A percentile compares a stretch with the other conserved stretches of the same genome.
phyloP scores from a whole-genome alignment of 306 rosid species.

The Casuarina equisetifolia region DNA sequence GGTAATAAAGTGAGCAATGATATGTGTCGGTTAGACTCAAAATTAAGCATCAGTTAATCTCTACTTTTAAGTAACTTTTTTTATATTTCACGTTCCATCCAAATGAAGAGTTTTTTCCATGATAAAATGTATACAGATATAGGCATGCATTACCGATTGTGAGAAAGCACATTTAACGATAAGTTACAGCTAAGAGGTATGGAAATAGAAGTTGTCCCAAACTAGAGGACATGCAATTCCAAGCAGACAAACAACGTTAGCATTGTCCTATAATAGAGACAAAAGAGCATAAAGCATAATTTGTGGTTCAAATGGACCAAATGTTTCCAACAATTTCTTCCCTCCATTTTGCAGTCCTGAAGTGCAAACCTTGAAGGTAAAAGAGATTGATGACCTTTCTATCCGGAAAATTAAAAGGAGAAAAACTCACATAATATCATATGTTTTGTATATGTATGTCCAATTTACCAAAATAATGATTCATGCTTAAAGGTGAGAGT shows the following conservation, averaged over 20 bases:
- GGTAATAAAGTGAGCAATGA: not conserved
- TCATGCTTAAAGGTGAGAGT: not conserved
- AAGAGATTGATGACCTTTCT: not conserved
- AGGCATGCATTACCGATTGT: too few species aligned
- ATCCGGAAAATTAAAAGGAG: not conserved
- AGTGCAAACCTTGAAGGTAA: not conserved
- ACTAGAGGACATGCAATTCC: too few species aligned
- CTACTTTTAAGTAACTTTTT: not conserved
- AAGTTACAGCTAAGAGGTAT: too few species aligned
- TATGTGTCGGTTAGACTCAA: not conserved
- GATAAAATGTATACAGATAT: not conserved
- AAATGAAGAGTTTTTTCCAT: not conserved
- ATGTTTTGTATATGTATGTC: not conserved
- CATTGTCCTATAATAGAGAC: not conserved
- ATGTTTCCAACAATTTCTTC: not conserved
- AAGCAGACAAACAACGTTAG: too few species aligned
- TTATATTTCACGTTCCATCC: not conserved
- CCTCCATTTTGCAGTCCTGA: not conserved
- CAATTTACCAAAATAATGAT: not conserved
- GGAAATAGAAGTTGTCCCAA: too few species aligned
- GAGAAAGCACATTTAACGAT: too few species aligned
- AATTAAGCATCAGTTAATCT: not conserved
- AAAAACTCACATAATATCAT: not conserved
- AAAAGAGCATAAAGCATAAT: not conserved
- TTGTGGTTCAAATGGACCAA: not conserved